phyloP scores from a whole-genome alignment of 2,329 filamentous ascomycete species.

The Sarocladiaceae sp. region DNA sequence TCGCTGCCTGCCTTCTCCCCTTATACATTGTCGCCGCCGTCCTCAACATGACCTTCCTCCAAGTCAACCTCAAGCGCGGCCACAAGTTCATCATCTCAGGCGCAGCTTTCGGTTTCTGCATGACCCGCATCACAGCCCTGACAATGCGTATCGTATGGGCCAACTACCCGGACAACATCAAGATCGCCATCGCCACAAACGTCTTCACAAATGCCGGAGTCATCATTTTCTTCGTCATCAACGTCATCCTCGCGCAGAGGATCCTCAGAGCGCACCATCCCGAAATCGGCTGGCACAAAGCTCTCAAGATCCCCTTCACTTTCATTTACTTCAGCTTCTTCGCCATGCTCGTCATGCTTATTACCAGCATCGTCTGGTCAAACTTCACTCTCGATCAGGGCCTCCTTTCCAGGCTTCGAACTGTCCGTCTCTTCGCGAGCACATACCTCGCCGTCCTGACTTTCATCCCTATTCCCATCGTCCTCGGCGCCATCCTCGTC shows the following conservation, averaged over 20 bases:
- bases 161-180: slow-evolving; percentile 28
- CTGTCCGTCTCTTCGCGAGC: slow-evolving; percentile 60
- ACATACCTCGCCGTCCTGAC: slow-evolving; percentile 60
- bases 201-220: slow-evolving; percentile 71
- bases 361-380: slow-evolving; percentile 55
- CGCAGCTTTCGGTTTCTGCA: slow-evolving; percentile 52
- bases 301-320: slow-evolving; percentile 46
- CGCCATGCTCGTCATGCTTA: slow-evolving; percentile 57
- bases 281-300: slow-evolving; percentile 58
- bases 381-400: slow-evolving; percentile 57
- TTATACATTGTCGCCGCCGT: slow-evolving; percentile 49
- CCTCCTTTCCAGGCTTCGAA: slow-evolving; percentile 46
- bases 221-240: slow-evolving; percentile 68
- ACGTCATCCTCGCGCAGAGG: slow-evolving; percentile 70
- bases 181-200: slow-evolving; percentile 51
- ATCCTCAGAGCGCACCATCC: slow-evolving; percentile 70
- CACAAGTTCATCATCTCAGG: slow-evolving; percentile 56
- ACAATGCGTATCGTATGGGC: slow-evolving; percentile 49
- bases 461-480: slow-evolving; percentile 58
- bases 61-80: slow-evolving; percentile 38
- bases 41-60: slow-evolving; percentile 53
- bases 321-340: slow-evolving; percentile 52
- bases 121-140: slow-evolving; percentile 46
- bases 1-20: slow-evolving; percentile 55
- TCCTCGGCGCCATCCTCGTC: slow-evolving; percentile 32